Evolutionary conservation across 441 rosid genomes (phyloP).

Genomic region (Raphanus hybrid): DNA sequence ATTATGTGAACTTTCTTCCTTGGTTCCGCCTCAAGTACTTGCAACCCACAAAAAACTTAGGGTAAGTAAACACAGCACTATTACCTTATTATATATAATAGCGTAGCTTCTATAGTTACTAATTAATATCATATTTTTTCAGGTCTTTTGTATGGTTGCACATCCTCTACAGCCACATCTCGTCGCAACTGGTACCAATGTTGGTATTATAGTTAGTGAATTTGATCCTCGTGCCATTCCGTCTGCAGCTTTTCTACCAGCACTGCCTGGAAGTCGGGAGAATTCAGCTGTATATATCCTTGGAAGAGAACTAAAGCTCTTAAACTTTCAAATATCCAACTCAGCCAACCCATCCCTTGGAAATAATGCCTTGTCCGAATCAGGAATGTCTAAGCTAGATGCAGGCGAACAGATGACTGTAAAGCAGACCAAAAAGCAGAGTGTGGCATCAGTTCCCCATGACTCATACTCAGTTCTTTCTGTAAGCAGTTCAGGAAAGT

Average conservation of each 20-base stretch:
- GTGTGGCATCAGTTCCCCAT: slow-evolving; percentile 92
- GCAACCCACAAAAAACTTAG: slow-evolving; percentile 93
- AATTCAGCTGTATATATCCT: slow-evolving; percentile 89
- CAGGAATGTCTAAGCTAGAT: slow-evolving; percentile 85
- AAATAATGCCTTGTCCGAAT: slow-evolving; percentile 84
- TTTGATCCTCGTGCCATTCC: slow-evolving; percentile 97
- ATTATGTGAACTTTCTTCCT: slow-evolving; percentile 93
- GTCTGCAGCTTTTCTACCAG: slow-evolving; percentile 85
- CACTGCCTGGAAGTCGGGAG: slow-evolving; percentile 85
- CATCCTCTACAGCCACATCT: slow-evolving; percentile 99
- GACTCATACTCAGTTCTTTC: slow-evolving; percentile 98
- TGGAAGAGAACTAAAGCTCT: slow-evolving; percentile 89
- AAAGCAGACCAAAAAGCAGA: slow-evolving; percentile 89
- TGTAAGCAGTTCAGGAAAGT: slow-evolving; percentile 97
- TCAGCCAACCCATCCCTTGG: slow-evolving; percentile 85
- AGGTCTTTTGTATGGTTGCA: slow-evolving; percentile 99
- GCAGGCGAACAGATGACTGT: slow-evolving; percentile 72
- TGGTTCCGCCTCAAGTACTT: slow-evolving; percentile 89
- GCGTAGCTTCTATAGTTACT: slow-evolving; percentile 32
- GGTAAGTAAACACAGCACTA: slow-evolving; percentile 48
- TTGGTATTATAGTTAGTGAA: slow-evolving; percentile 93
- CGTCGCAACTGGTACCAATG: slow-evolving; percentile 94
- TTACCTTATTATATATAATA: neutral
- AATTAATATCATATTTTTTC: slow-evolving; percentile 41
- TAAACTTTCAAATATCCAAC: slow-evolving; percentile 88